Evolutionary conservation across 352 stramenopile species (phyloP), one percentile per base, ranked within the genome.

Genomic region (Phytopythium vexans): DNA sequence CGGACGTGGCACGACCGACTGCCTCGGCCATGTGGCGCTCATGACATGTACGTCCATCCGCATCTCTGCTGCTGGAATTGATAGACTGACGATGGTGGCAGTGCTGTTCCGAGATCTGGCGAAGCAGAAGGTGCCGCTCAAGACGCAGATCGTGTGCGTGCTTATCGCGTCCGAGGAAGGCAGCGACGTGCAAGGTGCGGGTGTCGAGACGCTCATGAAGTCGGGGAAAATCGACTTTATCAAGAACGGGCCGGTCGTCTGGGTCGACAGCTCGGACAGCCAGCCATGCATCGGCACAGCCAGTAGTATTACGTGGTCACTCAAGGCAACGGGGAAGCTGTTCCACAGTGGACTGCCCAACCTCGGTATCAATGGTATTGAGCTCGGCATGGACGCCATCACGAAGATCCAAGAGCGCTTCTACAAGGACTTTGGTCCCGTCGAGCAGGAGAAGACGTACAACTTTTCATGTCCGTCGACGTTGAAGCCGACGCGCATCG

Each of bases 211-310:
- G 37, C 66, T 98, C 21, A 86, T 94, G 71, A 79, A 87, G 59
- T 82, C 77, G 0, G 90, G 92, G 6, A 89, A 94, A 56, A 86
- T 98, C 34, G 87, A 97, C 56, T 92, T 95, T 55, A 74, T 97
- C 53, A 96, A 97, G 78, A 94, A 96, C 54, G 88, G 90, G 4
- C 90, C 89, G 0, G 79, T 96, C 33, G 92, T 97, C 49, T 97
- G 91, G 92, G 74, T 98, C 15, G 92, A 98, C 68, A 92, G 84
- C 59, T 91, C 88, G 9, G 91, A 98, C 67, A 93, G 73, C 36
- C 87, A 97, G 64, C 90, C 91, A 12, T 97, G 90, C 68, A 96
- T 97, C 44, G 91, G 91, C 8, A 97, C 91, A 34, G 82, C 88
- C 32, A 86, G 88, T 15, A 72, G 75, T 0, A 82, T 95, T 41